Evolutionary conservation across 2,329 filamentous ascomycete genomes (phyloP), one percentile per base, ranked within the genome.

Genomic region (Coniochaeta sp.): DNA sequence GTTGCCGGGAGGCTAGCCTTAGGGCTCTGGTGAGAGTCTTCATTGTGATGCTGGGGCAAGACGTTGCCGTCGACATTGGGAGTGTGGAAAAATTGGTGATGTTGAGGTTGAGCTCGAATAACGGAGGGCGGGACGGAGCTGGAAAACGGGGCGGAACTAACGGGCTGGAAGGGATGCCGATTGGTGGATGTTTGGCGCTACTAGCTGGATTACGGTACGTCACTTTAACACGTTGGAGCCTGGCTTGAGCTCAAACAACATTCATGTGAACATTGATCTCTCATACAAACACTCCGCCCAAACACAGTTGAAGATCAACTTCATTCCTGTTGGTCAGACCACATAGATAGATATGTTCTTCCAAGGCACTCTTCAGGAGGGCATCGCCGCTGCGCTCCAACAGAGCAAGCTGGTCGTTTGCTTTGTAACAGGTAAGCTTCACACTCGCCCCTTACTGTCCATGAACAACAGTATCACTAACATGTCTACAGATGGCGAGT

Each of bases 321-420:
- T n/a, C n/a, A n/a, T n/a, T n/a, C n/a, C n/a, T n/a, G n/a, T n/a
- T n/a, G n/a, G n/a, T 26, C 38, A 20, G n/a, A 24, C 45, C 12
- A 6, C 2, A 48, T 26, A 27, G 26, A n/a, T 20, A 30, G 65
- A 46, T 38, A 91, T 95, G 85, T 96, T 96, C 69, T 91, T 91
- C 66, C 63, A 84, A 54, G 91, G 91, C 16, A 83, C 82, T 55
- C 70, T 96, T 18, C 87, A 95, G 61, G 85, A 86, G 61, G 91
- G 89, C 53, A 95, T 96, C 60, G 77, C 80, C 28, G 74, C 81
- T 18, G 90, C 91, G 12, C 77, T 96, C 6, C 79, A 82, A 54
- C 76, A 91, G 65, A 74, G 81, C 53, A 95, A 92, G 68, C 77
- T 87, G 16, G 87, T 96, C 1, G 79, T 88, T 27, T 95, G 90